Percentiles rank a stretch among this genome's conserved stretches.
Evolutionary conservation across 805 yeast genomes (phyloP).

Genomic region (Suhomyces vadensis): DNA sequence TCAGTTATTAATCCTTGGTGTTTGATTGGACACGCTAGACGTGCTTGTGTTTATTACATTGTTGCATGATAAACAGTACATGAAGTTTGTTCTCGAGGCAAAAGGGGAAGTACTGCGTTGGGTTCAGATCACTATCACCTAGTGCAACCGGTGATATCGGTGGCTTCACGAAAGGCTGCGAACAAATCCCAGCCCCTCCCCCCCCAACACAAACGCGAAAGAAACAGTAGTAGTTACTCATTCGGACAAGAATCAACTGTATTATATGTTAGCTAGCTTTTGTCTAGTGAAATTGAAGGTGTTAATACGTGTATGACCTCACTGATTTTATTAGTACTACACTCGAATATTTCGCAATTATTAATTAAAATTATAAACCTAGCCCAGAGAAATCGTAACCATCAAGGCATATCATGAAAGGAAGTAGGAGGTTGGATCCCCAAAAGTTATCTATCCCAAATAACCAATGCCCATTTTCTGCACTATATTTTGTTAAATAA

Average conservation of each 20-base stretch:
- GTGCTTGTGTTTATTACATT: no score
- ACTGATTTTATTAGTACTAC: not conserved
- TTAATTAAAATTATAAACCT: constrained; percentile 3
- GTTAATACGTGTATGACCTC: no score
- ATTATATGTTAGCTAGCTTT: no score
- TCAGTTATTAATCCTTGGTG: not conserved
- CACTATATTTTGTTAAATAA: constrained; percentile 35
- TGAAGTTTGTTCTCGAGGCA: no score
- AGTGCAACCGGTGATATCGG: constrained; percentile 1
- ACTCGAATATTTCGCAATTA: not conserved
- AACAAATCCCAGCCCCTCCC: constrained; percentile 1
- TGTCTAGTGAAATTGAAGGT: no score
- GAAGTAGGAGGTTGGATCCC: not conserved
- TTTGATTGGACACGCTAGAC: no score
- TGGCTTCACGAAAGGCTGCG: not conserved
- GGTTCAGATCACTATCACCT: not conserved
- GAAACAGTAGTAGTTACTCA: not conserved
- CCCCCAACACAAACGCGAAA: no score
- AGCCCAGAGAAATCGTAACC: constrained; percentile 3
- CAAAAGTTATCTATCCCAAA: not conserved
- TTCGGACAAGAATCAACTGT: not conserved
- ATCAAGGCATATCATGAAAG: not conserved
- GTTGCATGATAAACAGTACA: no score
- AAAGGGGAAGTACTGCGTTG: no score
- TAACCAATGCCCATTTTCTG: not conserved